Evolutionary conservation across 371 early-diverging fungal genomes (phyloP).

Genomic region (Apophysomyces ossiformis): DNA sequence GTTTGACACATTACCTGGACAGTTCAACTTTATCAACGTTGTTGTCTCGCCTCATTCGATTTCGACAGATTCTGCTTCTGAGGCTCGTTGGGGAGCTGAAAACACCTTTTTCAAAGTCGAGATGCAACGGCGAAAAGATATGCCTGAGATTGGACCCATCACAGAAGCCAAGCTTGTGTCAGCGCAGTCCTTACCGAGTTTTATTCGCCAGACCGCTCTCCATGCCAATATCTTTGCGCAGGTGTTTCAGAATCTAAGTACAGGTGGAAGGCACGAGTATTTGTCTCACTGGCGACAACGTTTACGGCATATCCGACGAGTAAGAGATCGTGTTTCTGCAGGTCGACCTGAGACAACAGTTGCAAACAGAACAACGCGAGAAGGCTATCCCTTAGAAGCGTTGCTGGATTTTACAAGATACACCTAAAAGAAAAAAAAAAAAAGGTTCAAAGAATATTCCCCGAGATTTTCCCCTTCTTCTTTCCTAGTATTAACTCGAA

Average conservation of each 20-base stretch:
- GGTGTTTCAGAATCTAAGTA: constrained; percentile 67
- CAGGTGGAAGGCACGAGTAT: constrained; percentile 63
- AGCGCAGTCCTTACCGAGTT: constrained; percentile 73
- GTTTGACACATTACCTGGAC: constrained; percentile 90
- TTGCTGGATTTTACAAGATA: constrained; percentile 68
- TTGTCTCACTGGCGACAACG: constrained; percentile 87
- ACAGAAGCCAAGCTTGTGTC: constrained; percentile 84
- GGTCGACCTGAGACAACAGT: constrained; percentile 1
- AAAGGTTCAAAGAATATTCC: too few relatives aligned
- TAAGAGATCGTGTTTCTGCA: constrained; percentile 53
- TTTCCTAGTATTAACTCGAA: too few relatives aligned
- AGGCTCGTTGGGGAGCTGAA: constrained; percentile 37
- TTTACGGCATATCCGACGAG: constrained; percentile 83
- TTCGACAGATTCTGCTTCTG: constrained; percentile 43
- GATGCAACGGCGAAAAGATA: constrained; percentile 76
- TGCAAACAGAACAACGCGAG: constrained; percentile 21
- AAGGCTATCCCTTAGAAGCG: constrained; percentile 48
- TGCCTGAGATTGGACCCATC: constrained; percentile 87
- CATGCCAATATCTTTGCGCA: constrained; percentile 93
- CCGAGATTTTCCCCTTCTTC: too few relatives aligned
- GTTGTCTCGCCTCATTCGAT: constrained; percentile 77
- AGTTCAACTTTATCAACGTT: constrained; percentile 95
- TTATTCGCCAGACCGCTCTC: constrained; percentile 85
- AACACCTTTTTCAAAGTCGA: constrained; percentile 65
- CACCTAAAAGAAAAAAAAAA: constrained; percentile 34